A percentile compares a stretch with the other conserved stretches of the same genome.
Evolutionary conservation across 176 grass and related monocot genomes (phyloP).

Genomic region (Microstegium vimineum): DNA sequence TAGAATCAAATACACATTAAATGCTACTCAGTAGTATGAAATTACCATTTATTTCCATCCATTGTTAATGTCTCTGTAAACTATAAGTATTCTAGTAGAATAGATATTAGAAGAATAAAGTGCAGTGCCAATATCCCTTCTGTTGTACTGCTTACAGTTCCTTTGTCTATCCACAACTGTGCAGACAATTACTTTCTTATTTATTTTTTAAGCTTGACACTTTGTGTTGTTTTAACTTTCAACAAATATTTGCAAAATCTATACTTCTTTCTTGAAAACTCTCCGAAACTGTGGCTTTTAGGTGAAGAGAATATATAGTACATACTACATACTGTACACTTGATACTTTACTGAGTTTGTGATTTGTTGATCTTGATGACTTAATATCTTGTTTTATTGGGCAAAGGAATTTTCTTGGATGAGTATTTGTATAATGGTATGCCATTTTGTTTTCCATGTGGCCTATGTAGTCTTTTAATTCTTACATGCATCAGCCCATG

Average conservation of each 20-base stretch:
- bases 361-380: slow-evolving; percentile 17
- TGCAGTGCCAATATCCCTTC: background rate
- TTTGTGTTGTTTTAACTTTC: slow-evolving; percentile 7
- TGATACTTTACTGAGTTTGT: background rate
- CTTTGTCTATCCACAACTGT: background rate
- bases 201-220: background rate
- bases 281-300: slow-evolving; percentile 18
- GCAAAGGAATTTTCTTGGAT: slow-evolving; percentile 16
- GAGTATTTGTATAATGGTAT: background rate
- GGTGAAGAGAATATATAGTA: slow-evolving; percentile 6
- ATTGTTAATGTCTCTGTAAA: background rate
- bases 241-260: slow-evolving; percentile 17
- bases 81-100: slow-evolving; percentile 15
- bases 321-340: background rate
- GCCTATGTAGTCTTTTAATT: background rate
- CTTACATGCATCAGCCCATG: slow-evolving; percentile 13
- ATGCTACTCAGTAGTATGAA: background rate
- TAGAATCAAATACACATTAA: slow-evolving; percentile 15
- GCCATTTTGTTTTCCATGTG: slow-evolving; percentile 14
- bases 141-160: background rate
- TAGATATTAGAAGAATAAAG: background rate
- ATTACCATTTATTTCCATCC: slow-evolving; percentile 12
- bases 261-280: slow-evolving; percentile 17
- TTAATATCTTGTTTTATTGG: slow-evolving; percentile 7
- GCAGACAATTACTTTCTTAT: background rate